phyloP scores from a whole-genome alignment of 768 basidiomycete species.

The Tephrocybe sp. region DNA sequence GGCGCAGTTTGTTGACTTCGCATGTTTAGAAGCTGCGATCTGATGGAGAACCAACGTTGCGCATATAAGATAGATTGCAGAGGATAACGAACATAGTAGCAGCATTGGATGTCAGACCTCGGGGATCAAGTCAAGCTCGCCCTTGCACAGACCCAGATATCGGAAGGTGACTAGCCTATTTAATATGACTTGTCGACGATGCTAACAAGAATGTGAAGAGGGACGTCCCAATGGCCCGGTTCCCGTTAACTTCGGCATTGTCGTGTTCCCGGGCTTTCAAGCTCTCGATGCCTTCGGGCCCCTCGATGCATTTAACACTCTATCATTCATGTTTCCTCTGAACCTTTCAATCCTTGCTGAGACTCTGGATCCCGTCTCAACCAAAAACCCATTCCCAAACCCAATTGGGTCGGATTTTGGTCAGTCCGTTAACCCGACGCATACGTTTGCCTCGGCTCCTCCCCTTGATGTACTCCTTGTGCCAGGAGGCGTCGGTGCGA shows the following conservation, averaged over 20 bases:
- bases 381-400: slow-evolving; percentile 9
- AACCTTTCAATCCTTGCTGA: slow-evolving; percentile 26
- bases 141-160: not conserved
- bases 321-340: slow-evolving; percentile 19
- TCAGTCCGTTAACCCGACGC: slow-evolving; percentile 32
- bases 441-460: slow-evolving; percentile 34
- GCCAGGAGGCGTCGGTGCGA: slow-evolving; percentile 30
- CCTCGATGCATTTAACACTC: slow-evolving; percentile 28
- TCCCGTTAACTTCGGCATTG: slow-evolving; percentile 21
- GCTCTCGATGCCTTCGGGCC: slow-evolving; percentile 32
- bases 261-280: slow-evolving; percentile 31
- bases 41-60: no score
- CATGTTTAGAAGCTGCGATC: no score
- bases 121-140: not conserved
- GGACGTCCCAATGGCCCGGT: slow-evolving; percentile 13
- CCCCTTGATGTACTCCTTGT: slow-evolving; percentile 35
- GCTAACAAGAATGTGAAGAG: not conserved
- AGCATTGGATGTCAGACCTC: not conserved
- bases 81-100: no score
- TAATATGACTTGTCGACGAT: not conserved
- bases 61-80: no score
- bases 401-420: slow-evolving; percentile 11
- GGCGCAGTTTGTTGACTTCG: no score
- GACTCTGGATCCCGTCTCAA: slow-evolving; percentile 27
- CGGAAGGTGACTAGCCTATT: not conserved